phyloP scores from a whole-genome alignment of 108 stramenopile species.

The Poteriospumella lacustris region DNA sequence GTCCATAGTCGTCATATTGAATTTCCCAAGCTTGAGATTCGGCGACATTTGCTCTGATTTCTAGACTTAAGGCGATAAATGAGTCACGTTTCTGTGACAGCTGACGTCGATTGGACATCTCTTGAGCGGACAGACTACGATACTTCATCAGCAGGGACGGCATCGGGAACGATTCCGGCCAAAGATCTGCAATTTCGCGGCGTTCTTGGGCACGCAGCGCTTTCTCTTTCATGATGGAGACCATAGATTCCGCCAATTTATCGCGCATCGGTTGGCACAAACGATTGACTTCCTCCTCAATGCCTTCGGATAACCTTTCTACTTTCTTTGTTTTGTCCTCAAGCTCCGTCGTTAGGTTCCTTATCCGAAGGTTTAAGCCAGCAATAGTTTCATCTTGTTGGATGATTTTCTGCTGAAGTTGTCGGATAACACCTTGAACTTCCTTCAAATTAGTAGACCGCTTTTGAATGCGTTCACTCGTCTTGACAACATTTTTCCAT shows the following conservation, averaged over 20 bases:
- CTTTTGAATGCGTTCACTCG: neutral
- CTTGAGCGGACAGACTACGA: neutral
- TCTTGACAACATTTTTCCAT: neutral
- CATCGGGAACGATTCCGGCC: neutral
- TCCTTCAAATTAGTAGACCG: neutral
- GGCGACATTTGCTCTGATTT: slow-evolving; percentile 21
- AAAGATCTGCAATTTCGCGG: slow-evolving; percentile 12
- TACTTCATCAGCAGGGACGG: slow-evolving; percentile 23
- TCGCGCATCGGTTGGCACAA: slow-evolving; percentile 1
- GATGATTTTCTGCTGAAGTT: neutral
- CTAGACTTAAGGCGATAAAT: neutral
- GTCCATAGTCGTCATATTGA: slow-evolving; percentile 28
- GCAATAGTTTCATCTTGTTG: slow-evolving; percentile 6
- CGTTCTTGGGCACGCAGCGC: slow-evolving; percentile 24
- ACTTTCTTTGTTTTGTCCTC: slow-evolving; percentile 23
- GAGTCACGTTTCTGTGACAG: neutral
- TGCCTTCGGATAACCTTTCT: slow-evolving; percentile 6
- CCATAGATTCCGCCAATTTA: slow-evolving; percentile 13
- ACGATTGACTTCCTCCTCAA: slow-evolving; percentile 28
- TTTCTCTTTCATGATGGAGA: slow-evolving; percentile 22
- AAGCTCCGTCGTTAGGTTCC: neutral
- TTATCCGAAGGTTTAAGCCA: neutral
- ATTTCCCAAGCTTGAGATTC: neutral
- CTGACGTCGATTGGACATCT: neutral
- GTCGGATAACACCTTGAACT: neutral